phyloP scores from a whole-genome alignment of 352 stramenopile genomes.

The Pythium brachiatum region DNA sequence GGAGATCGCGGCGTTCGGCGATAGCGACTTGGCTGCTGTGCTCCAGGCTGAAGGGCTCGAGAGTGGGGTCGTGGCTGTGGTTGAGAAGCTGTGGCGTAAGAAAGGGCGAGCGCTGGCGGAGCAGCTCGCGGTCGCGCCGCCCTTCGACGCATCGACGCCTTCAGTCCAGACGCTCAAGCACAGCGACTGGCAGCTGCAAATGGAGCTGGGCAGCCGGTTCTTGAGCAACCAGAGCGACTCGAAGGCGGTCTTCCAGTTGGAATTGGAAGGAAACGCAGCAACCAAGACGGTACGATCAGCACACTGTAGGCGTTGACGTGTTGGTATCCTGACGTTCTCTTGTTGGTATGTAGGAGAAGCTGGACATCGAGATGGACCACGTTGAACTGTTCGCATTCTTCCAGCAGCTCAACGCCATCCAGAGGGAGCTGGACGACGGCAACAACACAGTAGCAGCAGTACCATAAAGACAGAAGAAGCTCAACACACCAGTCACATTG shows the following conservation, averaged over 20 bases:
- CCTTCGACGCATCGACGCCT: constrained; percentile 12
- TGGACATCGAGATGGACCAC: constrained; percentile 63
- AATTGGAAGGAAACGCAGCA: constrained; percentile 19
- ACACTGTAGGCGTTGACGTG: not conserved
- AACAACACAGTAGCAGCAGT: not conserved
- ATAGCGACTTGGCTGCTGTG: constrained; percentile 29
- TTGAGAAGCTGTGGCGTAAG: constrained; percentile 66
- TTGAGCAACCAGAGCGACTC: constrained; percentile 38
- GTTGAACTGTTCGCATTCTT: constrained; percentile 51
- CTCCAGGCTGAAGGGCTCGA: constrained; percentile 29
- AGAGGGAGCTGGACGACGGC: constrained; percentile 40
- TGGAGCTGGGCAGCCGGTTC: constrained; percentile 51
- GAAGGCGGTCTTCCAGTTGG: constrained; percentile 55
- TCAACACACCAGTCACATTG: not conserved
- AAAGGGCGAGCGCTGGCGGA: constrained; percentile 28
- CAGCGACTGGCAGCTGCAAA: constrained; percentile 49
- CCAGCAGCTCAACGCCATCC: constrained; percentile 58
- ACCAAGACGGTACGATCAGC: constrained; percentile 6
- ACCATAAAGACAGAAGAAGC: not conserved
- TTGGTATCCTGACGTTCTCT: too few relatives aligned
- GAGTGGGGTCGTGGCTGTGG: constrained; percentile 24
- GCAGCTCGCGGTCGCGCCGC: constrained; percentile 15
- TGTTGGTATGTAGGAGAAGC: constrained; percentile 41
- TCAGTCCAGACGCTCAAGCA: constrained; percentile 26
- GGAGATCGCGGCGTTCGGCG: constrained; percentile 43